phyloP scores from a whole-genome alignment of 352 stramenopile species.

The Globisporangium megalacanthum region DNA sequence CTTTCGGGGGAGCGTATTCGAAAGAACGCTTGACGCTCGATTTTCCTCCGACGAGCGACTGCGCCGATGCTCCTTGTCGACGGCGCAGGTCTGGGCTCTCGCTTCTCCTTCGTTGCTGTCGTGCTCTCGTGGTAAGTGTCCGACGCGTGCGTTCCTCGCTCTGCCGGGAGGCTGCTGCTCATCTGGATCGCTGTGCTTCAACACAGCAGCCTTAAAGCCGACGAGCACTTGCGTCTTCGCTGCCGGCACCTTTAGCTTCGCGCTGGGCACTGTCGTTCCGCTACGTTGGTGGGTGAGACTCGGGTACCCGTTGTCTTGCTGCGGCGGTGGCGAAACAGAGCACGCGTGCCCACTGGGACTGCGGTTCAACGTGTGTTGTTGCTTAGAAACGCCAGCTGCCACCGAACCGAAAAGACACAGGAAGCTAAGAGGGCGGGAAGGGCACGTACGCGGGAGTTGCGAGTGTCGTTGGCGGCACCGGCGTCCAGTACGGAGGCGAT shows the following conservation, averaged over 20 bases:
- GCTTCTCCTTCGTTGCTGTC: neutral
- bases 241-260: slow-evolving; percentile 4
- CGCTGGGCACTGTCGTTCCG: neutral
- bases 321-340: neutral
- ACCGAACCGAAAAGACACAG: neutral
- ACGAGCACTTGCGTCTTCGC: slow-evolving; percentile 16
- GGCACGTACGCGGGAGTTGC: neutral
- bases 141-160: neutral
- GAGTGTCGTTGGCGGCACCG: slow-evolving; percentile 3
- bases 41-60: neutral
- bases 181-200: slow-evolving; percentile 23
- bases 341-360: neutral
- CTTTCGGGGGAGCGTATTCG: neutral
- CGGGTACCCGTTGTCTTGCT: neutral
- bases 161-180: neutral
- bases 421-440: no score
- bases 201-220: slow-evolving; percentile 45
- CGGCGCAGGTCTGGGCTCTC: neutral
- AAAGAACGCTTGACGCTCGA: neutral
- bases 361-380: neutral
- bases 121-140: slow-evolving; percentile 1
- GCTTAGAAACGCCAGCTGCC: neutral
- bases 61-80: neutral
- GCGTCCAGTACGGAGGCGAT: slow-evolving; percentile 4
- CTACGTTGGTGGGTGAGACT: neutral